A percentile compares a stretch with the other conserved stretches of the same genome.
Evolutionary conservation across 2,329 filamentous ascomycete genomes (phyloP).

Genomic region (Trichothecium sympodiale): DNA sequence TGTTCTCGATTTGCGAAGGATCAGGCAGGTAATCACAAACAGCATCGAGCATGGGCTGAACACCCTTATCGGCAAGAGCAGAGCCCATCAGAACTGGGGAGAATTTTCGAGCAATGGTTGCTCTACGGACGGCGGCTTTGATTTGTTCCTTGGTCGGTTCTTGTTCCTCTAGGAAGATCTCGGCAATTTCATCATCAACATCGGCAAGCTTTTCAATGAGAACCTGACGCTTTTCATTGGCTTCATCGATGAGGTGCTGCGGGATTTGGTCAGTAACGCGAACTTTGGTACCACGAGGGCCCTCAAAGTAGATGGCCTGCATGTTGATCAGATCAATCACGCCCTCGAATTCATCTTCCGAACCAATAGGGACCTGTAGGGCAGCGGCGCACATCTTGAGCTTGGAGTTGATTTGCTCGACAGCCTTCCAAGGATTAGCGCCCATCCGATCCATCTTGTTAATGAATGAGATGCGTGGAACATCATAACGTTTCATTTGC

Average conservation of each 20-base stretch:
- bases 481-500: conserved; percentile 97
- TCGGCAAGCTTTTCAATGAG: conserved; percentile 93
- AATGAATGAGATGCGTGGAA: conserved; percentile 89
- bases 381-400: conserved; percentile 87
- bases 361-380: conserved; percentile 86
- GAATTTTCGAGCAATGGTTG: conserved; percentile 85
- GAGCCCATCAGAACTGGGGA: conserved; percentile 94
- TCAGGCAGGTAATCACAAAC: conserved; percentile 95
- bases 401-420: conserved; percentile 96
- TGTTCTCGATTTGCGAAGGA: conserved; percentile 78
- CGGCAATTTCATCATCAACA: conserved; percentile 95
- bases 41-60: conserved; percentile 94
- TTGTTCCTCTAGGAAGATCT: conserved; percentile 82
- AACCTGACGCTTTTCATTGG: conserved; percentile 69
- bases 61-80: conserved; percentile 83
- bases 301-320: conserved; percentile 89
- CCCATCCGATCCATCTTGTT: conserved; percentile 99
- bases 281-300: conserved; percentile 67
- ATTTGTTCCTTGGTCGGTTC: conserved; percentile 73
- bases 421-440: conserved; percentile 92
- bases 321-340: conserved; percentile 88
- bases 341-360: conserved; percentile 83
- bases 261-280: conserved; percentile 72
- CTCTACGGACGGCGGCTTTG: conserved; percentile 80
- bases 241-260: conserved; percentile 63